Evolutionary conservation across 108 stramenopile species (phyloP).

Genomic region (Cyclotella choctawhatcheeana): DNA sequence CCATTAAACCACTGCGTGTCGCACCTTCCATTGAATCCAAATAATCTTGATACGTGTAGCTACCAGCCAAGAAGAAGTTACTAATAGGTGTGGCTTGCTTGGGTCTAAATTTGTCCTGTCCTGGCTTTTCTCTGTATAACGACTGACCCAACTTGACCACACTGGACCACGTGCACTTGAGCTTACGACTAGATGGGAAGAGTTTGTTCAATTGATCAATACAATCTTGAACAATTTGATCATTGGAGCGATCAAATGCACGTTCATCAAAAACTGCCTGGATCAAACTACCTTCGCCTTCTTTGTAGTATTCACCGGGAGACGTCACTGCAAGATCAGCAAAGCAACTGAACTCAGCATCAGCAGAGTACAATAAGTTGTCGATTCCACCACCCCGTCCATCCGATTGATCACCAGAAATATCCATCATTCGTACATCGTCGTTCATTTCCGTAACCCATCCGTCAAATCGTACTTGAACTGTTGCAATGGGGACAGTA

Average conservation of each 20-base stretch:
- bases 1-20: constrained; percentile 92
- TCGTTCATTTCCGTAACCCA: constrained; percentile 97
- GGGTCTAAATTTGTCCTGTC: constrained; percentile 94
- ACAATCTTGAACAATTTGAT: constrained; percentile 85
- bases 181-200: constrained; percentile 91
- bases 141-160: constrained; percentile 95
- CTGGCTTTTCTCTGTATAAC: constrained; percentile 93
- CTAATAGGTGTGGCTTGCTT: constrained; percentile 93
- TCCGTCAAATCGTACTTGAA: constrained; percentile 96
- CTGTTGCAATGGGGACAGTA: constrained; percentile 96
- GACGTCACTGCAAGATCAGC: constrained; percentile 95
- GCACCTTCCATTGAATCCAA: constrained; percentile 98
- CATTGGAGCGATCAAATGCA: constrained; percentile 78
- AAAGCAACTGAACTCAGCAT: constrained; percentile 97
- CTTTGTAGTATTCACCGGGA: constrained; percentile 95
- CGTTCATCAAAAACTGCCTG: constrained; percentile 93
- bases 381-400: constrained; percentile 92
- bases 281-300: constrained; percentile 89
- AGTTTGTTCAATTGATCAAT: constrained; percentile 83
- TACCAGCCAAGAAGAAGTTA: constrained; percentile 97
- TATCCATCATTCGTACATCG: constrained; percentile 84
- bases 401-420: constrained; percentile 87
- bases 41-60: constrained; percentile 98
- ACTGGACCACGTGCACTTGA: constrained; percentile 95
- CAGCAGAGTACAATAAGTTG: constrained; percentile 95